Evolutionary conservation across 441 rosid genomes (phyloP), one percentile per base, ranked within the genome.

Genomic region (Gossypium gossypioides): DNA sequence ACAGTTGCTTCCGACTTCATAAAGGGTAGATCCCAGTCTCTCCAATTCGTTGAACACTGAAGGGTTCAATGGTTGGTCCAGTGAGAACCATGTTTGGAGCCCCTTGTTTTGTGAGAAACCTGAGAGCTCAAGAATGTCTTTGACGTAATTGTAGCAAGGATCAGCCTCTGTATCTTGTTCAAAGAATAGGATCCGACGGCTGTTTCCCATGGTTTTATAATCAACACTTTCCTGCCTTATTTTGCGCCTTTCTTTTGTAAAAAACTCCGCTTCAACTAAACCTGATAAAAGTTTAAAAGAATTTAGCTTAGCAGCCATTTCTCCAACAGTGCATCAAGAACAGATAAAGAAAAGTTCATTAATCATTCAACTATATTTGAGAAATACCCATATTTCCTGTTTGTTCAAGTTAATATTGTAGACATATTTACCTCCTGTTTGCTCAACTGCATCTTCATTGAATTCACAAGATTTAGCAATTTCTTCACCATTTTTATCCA

Each of bases 11-110:
- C 68, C 58, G 13, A 18, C 37, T 34, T 74, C 80, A 18, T 76
- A 79, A 16, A 71, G 46, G 22, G 78, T 57, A 68, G 9, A 63
- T 58, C 75, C 84, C 16, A 62, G 61, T 71, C 67, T 68, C 55
- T 88, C 90, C 40, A 88, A 2, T 50, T 88, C 79, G 44, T 85
- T 76, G 74, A 87, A 86, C 65, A 92, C 55, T 71, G 81, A 77
- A 19, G 91, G 92, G 76, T 88, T 77, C 70, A 94, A 40, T 24
- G 92, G 97, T 75, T 84, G 91, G 65, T 87, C 91, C 75, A 84
- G 50, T 2, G 92, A 79, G 76, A 83, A 60, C 97, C 97, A 92
- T 46, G 72, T 73, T 32, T 74, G 88, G 1, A 74, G 61, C 63
- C 51, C 13, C 42, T 82, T 85, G 34, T 81, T 80, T 51, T 77